Percentiles rank a stretch among this genome's conserved stretches.
These are phyloP conservation scores for Leccinum imitatum DNA, from an alignment of 768 basidiomycete species.

Conservation along the genomic window DNA sequence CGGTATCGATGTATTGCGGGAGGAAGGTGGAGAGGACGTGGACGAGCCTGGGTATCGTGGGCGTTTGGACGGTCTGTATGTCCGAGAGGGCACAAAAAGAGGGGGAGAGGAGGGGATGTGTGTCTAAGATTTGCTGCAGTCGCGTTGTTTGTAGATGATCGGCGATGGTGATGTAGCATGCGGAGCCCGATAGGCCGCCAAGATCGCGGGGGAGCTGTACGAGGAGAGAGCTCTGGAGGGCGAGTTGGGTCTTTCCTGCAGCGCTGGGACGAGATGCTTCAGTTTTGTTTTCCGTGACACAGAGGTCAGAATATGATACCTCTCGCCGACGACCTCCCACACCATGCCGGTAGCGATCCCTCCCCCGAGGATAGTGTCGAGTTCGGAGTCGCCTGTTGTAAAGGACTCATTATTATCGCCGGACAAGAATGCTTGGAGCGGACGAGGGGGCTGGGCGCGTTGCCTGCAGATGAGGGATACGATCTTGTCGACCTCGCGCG, in stretches of 20 bases:
- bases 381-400: conserved; percentile 68
- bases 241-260: conserved; percentile 92
- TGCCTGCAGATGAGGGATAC: conserved; percentile 49
- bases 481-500: conserved; percentile 48
- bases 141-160: conserved; percentile 66
- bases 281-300: neutral
- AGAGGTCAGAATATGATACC: conserved; percentile 44
- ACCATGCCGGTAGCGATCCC: conserved; percentile 78
- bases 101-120: conserved; percentile 46
- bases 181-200: conserved; percentile 63
- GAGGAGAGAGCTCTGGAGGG: conserved; percentile 76
- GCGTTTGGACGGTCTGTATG: conserved; percentile 61
- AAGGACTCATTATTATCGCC: conserved; percentile 48
- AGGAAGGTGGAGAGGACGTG: conserved; percentile 55
- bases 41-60: conserved; percentile 53
- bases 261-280: conserved; percentile 51
- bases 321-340: conserved; percentile 89
- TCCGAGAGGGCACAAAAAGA: conserved; percentile 48
- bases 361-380: conserved; percentile 75
- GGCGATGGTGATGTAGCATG: conserved; percentile 78
- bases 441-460: conserved; percentile 37
- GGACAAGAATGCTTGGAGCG: conserved; percentile 40
- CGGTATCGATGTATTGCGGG: conserved; percentile 47
- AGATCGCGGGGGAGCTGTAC: conserved; percentile 65
- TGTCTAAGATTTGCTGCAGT: conserved; percentile 61